These are phyloP conservation scores for Aspergillus pseudoglaucus DNA, from an alignment of 2,329 filamentous ascomycete genomes.

Conservation along the genomic window DNA sequence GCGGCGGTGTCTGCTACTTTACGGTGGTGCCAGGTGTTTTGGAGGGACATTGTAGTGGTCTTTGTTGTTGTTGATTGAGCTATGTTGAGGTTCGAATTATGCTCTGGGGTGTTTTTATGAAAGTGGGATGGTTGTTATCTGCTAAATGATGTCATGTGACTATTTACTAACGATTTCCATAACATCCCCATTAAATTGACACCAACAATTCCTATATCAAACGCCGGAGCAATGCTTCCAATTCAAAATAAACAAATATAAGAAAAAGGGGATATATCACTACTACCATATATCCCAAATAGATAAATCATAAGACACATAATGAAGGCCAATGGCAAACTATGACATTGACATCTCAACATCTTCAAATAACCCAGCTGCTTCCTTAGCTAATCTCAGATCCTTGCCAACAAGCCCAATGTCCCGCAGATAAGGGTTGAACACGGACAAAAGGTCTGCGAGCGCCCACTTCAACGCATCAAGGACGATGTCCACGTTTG, in stretches of 20 bases:
- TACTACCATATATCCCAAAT: not conserved
- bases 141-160: slow-evolving; percentile 8
- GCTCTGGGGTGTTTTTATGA: not conserved
- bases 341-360: slow-evolving; percentile 16
- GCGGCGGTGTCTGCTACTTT: slow-evolving; percentile 78
- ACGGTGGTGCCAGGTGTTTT: slow-evolving; percentile 77
- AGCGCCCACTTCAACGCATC: slow-evolving; percentile 60
- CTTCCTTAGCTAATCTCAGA: slow-evolving; percentile 66
- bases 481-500: slow-evolving; percentile 66
- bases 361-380: slow-evolving; percentile 31
- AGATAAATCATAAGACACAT: slow-evolving; percentile 2
- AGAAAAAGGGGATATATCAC: not conserved
- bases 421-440: slow-evolving; percentile 66
- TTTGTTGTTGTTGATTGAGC: not conserved
- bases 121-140: slow-evolving; percentile 5
- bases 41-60: slow-evolving; percentile 37
- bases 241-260: not conserved
- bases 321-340: slow-evolving; percentile 6
- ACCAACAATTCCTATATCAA: not conserved
- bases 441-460: slow-evolving; percentile 59
- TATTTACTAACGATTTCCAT: not conserved
- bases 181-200: not conserved
- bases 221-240: slow-evolving; percentile 1
- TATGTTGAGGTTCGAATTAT: not conserved
- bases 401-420: slow-evolving; percentile 66